Conservation (phyloP, 768 basidiomycete species). For the Botryobasidium botryosum region DNA sequence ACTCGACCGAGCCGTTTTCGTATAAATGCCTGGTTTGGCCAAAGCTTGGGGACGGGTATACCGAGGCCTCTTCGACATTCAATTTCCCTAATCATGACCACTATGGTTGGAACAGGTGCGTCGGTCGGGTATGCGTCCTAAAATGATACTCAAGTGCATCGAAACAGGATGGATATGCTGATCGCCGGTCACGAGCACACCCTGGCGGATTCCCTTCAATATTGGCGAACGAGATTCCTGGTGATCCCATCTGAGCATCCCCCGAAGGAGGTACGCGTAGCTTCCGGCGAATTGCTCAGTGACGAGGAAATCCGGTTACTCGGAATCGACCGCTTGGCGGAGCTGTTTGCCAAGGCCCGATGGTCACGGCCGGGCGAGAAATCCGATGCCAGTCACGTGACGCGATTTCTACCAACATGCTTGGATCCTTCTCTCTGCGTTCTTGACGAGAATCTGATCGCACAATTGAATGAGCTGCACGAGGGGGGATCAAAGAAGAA, state of each 20-base stretch:
- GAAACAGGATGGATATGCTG: slow-evolving; percentile 59
- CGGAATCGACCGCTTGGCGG: slow-evolving; percentile 84
- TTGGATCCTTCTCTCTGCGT: slow-evolving; percentile 67
- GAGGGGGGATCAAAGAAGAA: slow-evolving; percentile 56
- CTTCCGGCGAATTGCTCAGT: slow-evolving; percentile 56
- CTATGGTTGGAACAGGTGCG: slow-evolving; percentile 74
- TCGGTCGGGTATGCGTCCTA: background rate
- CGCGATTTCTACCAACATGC: slow-evolving; percentile 71
- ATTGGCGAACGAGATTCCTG: slow-evolving; percentile 89
- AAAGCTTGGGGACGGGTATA: slow-evolving; percentile 73
- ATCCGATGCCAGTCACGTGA: slow-evolving; percentile 29
- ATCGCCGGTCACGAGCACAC: slow-evolving; percentile 68
- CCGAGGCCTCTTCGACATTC: slow-evolving; percentile 58
- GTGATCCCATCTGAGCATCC: slow-evolving; percentile 74
- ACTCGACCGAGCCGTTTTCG: slow-evolving; percentile 36
- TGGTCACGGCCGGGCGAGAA: slow-evolving; percentile 56
- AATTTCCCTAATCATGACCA: slow-evolving; percentile 62
- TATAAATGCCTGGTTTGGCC: slow-evolving; percentile 94
- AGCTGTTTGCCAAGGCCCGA: slow-evolving; percentile 68
- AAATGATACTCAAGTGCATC: background rate
- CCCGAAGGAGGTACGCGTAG: slow-evolving; percentile 29
- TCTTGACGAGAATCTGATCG: slow-evolving; percentile 59
- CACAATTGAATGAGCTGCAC: slow-evolving; percentile 67
- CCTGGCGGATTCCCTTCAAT: slow-evolving; percentile 66
- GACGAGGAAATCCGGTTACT: slow-evolving; percentile 78